These are phyloP conservation scores for Pseudocercospora pini-densiflorae DNA, from an alignment of 2,329 filamentous ascomycete genomes.

Conservation along the genomic window DNA sequence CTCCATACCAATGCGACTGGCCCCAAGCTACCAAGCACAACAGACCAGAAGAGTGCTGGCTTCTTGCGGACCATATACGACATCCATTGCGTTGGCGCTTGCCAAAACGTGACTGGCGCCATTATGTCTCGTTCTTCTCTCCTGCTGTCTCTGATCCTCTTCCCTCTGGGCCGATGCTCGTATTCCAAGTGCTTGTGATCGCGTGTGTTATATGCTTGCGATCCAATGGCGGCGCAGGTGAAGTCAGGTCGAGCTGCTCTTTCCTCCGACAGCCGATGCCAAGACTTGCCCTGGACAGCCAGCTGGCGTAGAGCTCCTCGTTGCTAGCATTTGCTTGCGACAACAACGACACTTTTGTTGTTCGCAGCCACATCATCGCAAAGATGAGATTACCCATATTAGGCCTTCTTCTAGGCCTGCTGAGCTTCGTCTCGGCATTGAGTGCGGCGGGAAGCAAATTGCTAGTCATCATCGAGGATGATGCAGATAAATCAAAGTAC, in stretches of 20 bases:
- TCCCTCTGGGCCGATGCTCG: too few relatives aligned
- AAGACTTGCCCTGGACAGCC: conserved; percentile 11
- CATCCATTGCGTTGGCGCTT: conserved; percentile 79
- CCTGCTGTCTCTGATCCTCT: too few relatives aligned
- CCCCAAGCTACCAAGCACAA: conserved; percentile 73
- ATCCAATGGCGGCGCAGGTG: conserved; percentile 17
- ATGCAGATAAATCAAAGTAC: conserved; percentile 79
- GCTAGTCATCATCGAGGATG: conserved; percentile 84
- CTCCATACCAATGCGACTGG: conserved; percentile 55
- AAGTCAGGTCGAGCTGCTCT: conserved; percentile 12
- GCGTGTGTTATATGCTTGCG: not conserved
- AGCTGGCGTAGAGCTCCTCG: conserved; percentile 11
- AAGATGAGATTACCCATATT: conserved; percentile 40
- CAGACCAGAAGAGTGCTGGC: conserved; percentile 89
- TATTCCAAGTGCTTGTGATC: not conserved
- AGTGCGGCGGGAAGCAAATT: conserved; percentile 80
- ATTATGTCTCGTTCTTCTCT: conserved; percentile 56
- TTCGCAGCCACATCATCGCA: conserved; percentile 43
- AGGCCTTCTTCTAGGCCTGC: conserved; percentile 65
- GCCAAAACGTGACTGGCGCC: conserved; percentile 81
- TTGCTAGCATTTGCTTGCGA: not conserved
- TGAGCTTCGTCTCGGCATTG: conserved; percentile 71
- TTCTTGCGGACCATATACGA: conserved; percentile 87
- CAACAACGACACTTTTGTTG: conserved; percentile 13
- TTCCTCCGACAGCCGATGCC: not conserved